Conservation (phyloP, 768 basidiomycete genomes). For the Leucocoprinus leucothites region DNA sequence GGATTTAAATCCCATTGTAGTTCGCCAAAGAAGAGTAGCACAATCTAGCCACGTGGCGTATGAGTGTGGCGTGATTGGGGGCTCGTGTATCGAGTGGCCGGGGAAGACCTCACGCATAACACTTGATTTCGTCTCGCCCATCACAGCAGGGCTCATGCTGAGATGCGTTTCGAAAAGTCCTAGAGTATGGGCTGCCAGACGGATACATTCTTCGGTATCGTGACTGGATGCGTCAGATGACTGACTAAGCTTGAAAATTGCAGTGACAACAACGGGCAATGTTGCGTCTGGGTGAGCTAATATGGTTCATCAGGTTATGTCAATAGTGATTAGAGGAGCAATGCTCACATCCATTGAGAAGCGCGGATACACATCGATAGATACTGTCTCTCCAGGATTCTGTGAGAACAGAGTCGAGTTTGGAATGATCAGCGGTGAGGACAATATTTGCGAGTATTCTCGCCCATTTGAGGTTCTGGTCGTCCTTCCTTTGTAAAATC, state of each 20-base stretch:
- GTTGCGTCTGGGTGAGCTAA: neutral
- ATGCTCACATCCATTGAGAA: slow-evolving; percentile 3
- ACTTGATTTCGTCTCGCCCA: neutral
- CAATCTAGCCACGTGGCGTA: neutral
- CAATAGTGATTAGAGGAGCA: no score
- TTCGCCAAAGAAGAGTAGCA: slow-evolving; percentile 6
- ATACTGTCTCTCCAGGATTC: neutral
- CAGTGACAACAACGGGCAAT: neutral
- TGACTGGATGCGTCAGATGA: neutral
- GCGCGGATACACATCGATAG: slow-evolving; percentile 1
- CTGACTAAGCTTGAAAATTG: slow-evolving; percentile 1
- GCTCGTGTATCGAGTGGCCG: neutral
- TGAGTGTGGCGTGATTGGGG: neutral
- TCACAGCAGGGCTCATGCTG: neutral
- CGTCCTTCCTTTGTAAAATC: slow-evolving; percentile 30
- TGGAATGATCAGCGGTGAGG: slow-evolving; percentile 43
- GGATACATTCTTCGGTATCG: neutral
- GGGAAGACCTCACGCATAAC: neutral
- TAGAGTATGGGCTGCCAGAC: neutral
- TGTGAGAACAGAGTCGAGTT: slow-evolving; percentile 35
- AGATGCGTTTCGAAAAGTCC: neutral
- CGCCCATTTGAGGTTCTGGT: slow-evolving; percentile 56
- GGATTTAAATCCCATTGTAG: neutral
- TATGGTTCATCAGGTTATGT: neutral
- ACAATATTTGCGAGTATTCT: slow-evolving; percentile 66